Conservation (phyloP, 805 yeast species). For the Vanderwaltozyma tropicalis region DNA sequence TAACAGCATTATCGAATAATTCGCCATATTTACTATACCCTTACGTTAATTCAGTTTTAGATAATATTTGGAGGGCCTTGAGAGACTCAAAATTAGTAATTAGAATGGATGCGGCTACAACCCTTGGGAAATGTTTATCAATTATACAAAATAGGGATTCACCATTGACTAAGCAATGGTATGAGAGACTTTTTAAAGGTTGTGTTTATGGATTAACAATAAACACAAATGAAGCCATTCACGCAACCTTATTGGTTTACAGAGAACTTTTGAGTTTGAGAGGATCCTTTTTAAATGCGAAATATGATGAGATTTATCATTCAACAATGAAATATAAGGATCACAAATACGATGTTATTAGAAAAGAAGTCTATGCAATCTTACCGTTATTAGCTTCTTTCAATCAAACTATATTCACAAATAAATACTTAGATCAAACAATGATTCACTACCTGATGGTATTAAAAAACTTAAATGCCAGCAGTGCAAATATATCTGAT, state of each 20-base stretch:
- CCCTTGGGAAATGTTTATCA: conserved; percentile 65
- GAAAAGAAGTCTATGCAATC: conserved; percentile 76
- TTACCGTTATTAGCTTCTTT: conserved; percentile 76
- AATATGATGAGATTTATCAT: conserved; percentile 69
- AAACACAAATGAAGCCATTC: conserved; percentile 58
- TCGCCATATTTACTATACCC: conserved; percentile 77
- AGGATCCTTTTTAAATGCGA: conserved; percentile 60
- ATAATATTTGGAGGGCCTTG: conserved; percentile 79
- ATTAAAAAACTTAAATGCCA: conserved; percentile 50
- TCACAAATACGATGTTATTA: conserved; percentile 60
- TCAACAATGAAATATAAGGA: conserved; percentile 65
- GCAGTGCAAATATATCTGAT: conserved; percentile 34
- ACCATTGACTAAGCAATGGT: conserved; percentile 64
- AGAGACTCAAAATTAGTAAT: conserved; percentile 68
- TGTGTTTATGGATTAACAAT: conserved; percentile 50
- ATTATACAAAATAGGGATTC: conserved; percentile 74
- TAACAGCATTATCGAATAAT: conserved; percentile 73
- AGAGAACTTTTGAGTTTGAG: conserved; percentile 65
- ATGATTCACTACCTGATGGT: conserved; percentile 68
- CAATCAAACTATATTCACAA: conserved; percentile 64
- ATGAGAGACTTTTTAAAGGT: conserved; percentile 54
- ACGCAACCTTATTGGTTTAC: conserved; percentile 75
- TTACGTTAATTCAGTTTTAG: conserved; percentile 67
- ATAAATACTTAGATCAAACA: conserved; percentile 69
- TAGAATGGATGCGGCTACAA: conserved; percentile 74